Evolutionary conservation across 331 rosid genomes (phyloP), one percentile per base, ranked within the genome.

Genomic region (Cydonia oblonga): DNA sequence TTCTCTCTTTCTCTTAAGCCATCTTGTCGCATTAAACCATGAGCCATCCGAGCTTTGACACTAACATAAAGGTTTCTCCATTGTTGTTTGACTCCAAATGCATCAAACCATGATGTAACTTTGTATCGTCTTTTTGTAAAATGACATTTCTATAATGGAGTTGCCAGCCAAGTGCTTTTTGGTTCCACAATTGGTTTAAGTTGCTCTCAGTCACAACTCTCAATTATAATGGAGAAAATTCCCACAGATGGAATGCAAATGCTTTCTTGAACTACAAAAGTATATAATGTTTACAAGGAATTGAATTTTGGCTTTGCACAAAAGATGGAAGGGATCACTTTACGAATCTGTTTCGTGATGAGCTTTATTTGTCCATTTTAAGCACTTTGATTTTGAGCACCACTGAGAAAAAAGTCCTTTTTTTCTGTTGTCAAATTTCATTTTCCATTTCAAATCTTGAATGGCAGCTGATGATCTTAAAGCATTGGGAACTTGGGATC

Each of bases 91-190:
- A 32, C 46, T 20, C 51, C 64, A 56, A 38, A 70, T 68, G 67
- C 59, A 87, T 82, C 81, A 76, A 76, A 72, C 78, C 18, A 72
- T 79, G 75, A 81, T 69, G 76, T 30, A 52, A 67, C 30, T 30
- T 64, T 26, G 73, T 53, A 80, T 24, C 38, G 30, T 33, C 66
- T 49, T 29, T 57, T 68, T 49, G 18, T 58, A 51, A 51, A 51
- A 0, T 14, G 57, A 19, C 54, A 73, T 42, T 44, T 56, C 68
- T 61, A 65, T 24, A 32, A 53, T 42, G 57, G 51, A 67, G 25
- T 72, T 67, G 67, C 69, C 74, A 72, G 44, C 53, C 58, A 57
- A 23, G n/a, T 59, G 64, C 32, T 12, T 14, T 59, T 59, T 51
- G 42, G 13, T 38, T 38, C 42, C 56, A 51, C 56, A 51, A 51